These are phyloP conservation scores for Globisporangium canariense DNA, from an alignment of 352 stramenopile species.

Conservation along the genomic window DNA sequence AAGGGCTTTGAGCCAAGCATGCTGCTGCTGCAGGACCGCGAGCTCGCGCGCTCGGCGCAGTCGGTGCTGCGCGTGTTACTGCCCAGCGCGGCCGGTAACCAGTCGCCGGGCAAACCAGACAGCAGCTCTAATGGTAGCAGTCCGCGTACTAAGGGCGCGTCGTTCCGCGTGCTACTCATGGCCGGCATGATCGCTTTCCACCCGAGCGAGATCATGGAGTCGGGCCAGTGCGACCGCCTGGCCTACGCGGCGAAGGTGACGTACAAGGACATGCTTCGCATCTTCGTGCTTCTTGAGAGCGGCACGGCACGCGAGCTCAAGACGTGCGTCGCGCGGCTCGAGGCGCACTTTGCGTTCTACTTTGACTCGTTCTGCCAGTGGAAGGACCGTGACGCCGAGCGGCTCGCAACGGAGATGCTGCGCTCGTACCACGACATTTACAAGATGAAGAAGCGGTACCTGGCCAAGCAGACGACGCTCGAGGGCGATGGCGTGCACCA, in stretches of 20 bases:
- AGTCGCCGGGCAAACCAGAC: constrained; percentile 9
- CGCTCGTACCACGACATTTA: constrained; percentile 50
- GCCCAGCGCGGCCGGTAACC: constrained; percentile 16
- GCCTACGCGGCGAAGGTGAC: constrained; percentile 44
- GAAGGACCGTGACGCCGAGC: constrained; percentile 59
- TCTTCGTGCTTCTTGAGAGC: constrained; percentile 29
- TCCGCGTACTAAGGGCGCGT: constrained; percentile 30
- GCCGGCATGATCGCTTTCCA: constrained; percentile 70
- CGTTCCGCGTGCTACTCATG: constrained; percentile 67
- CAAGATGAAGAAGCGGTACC: constrained; percentile 44
- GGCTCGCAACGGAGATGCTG: constrained; percentile 48
- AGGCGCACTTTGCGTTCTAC: constrained; percentile 66
- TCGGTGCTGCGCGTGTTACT: constrained; percentile 52
- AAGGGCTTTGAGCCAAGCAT: constrained; percentile 62
- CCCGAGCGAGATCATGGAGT: constrained; percentile 60
- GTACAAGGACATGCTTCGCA: constrained; percentile 32
- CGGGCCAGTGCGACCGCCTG: constrained; percentile 36
- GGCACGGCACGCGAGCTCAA: constrained; percentile 41
- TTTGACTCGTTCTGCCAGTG: constrained; percentile 60
- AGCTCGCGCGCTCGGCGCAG: constrained; percentile 49
- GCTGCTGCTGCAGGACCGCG: constrained; percentile 51
- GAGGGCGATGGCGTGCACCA: constrained; percentile 52
- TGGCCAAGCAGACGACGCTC: constrained; percentile 23
- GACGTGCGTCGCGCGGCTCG: constrained; percentile 33
- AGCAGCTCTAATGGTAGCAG: constrained; percentile 7